A percentile compares a stretch with the other conserved stretches of the same genome.
Conservation (phyloP, 192 early-diverging fungal species). For the Dissophora globulifera region DNA sequence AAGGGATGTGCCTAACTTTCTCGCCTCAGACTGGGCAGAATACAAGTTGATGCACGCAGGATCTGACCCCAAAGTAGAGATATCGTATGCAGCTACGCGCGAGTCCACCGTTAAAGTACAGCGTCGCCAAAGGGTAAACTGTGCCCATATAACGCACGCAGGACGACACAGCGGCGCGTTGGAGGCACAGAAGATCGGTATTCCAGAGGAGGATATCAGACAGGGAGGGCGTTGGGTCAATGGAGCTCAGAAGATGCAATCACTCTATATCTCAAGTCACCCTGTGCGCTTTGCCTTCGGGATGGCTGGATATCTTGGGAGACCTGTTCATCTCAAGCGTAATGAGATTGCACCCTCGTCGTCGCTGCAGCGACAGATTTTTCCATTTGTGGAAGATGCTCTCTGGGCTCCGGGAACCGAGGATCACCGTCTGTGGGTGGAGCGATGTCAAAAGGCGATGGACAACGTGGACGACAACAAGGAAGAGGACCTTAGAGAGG, state of each 20-base stretch:
- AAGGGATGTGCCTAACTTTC: too few species aligned
- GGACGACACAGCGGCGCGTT: too few species aligned
- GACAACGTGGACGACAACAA: constrained; percentile 3
- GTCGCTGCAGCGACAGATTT: neutral
- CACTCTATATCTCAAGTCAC: neutral
- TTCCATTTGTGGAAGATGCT: constrained; percentile 2
- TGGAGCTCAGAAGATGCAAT: neutral
- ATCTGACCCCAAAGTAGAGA: too few species aligned
- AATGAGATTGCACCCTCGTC: neutral
- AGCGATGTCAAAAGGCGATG: neutral
- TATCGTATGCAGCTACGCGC: too few species aligned
- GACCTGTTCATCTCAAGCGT: neutral
- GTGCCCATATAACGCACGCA: too few species aligned
- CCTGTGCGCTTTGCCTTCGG: constrained; percentile 1
- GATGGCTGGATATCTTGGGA: constrained; percentile 5
- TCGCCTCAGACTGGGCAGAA: too few species aligned
- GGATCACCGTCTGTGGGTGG: neutral
- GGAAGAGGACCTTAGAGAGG: neutral
- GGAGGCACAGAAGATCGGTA: too few species aligned
- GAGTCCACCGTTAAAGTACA: too few species aligned
- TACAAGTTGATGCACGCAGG: too few species aligned
- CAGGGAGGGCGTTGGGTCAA: constrained; percentile 1
- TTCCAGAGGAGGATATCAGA: constrained; percentile 16
- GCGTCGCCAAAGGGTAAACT: too few species aligned
- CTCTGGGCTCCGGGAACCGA: neutral